Evolutionary conservation across 2,329 filamentous ascomycete genomes (phyloP).

Genomic region (Myriosclerotinia duriaeana): DNA sequence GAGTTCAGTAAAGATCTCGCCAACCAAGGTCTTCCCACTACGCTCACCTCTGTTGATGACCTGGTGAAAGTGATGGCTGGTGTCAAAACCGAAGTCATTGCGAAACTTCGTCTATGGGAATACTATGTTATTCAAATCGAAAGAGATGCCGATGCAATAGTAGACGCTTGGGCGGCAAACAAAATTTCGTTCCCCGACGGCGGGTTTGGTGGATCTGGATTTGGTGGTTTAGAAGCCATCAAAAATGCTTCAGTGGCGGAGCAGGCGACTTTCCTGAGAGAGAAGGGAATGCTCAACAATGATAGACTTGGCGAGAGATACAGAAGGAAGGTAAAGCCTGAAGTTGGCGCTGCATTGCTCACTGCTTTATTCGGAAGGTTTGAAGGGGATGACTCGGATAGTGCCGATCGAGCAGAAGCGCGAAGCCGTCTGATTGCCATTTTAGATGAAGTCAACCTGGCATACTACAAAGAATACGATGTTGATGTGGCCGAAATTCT

Average conservation of each 20-base stretch:
- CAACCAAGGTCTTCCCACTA: slow-evolving; percentile 71
- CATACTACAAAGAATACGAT: slow-evolving; percentile 91
- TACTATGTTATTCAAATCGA: slow-evolving; percentile 86
- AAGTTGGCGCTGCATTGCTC: slow-evolving; percentile 66
- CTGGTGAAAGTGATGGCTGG: slow-evolving; percentile 79
- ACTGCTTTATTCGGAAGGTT: slow-evolving; percentile 68
- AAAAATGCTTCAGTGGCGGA: slow-evolving; percentile 56
- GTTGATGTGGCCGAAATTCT: slow-evolving; percentile 77
- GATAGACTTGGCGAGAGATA: slow-evolving; percentile 80
- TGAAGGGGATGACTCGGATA: slow-evolving; percentile 50
- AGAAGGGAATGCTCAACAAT: slow-evolving; percentile 67
- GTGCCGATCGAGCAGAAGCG: slow-evolving; percentile 52
- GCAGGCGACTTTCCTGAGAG: slow-evolving; percentile 56
- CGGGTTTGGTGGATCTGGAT: slow-evolving; percentile 48
- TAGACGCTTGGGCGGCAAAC: slow-evolving; percentile 70
- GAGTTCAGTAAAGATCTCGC: slow-evolving; percentile 62
- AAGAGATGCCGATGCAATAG: slow-evolving; percentile 63
- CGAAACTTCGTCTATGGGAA: slow-evolving; percentile 81
- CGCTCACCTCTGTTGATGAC: slow-evolving; percentile 69
- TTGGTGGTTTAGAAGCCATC: slow-evolving; percentile 53
- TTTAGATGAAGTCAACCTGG: slow-evolving; percentile 80
- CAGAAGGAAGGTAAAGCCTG: slow-evolving; percentile 68
- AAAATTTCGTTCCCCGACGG: slow-evolving; percentile 55
- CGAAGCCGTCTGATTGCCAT: slow-evolving; percentile 60
- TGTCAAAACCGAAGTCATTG: slow-evolving; percentile 77